Evolutionary conservation across 257 asterid species (phyloP).

Genomic region (Echites panduratus): DNA sequence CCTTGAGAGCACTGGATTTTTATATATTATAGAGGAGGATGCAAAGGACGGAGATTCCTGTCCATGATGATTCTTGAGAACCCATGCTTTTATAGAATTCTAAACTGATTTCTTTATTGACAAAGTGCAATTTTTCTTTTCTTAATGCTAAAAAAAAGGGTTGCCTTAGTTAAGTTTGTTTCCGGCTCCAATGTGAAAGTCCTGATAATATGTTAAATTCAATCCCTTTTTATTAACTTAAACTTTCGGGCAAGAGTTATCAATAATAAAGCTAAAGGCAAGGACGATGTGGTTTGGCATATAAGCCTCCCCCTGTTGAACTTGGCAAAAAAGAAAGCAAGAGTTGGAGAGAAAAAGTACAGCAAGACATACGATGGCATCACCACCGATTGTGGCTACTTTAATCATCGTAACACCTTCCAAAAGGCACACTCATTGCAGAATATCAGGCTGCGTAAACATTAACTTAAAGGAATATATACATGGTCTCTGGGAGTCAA

Average conservation of each 20-base stretch:
- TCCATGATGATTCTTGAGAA: neutral
- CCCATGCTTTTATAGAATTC: conserved; percentile 14
- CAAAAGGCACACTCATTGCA: neutral
- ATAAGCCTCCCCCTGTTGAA: conserved; percentile 5
- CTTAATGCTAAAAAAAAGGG: neutral
- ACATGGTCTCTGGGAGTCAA: too few species aligned
- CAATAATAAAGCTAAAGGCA: too few species aligned
- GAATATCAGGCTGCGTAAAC: neutral
- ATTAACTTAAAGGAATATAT: neutral
- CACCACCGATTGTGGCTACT: neutral
- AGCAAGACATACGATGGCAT: too few species aligned
- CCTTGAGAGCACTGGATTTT: too few species aligned
- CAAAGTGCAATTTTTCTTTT: conserved; percentile 11
- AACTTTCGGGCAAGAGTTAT: too few species aligned
- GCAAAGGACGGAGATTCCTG: too few species aligned
- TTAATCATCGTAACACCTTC: neutral
- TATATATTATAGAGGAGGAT: too few species aligned
- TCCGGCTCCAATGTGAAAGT: too few species aligned
- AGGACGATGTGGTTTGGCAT: neutral
- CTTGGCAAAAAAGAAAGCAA: neutral
- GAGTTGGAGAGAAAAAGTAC: neutral
- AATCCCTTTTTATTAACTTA: too few species aligned
- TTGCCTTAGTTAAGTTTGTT: too few species aligned
- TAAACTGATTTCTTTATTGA: conserved; percentile 28
- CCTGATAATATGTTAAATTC: too few species aligned